phyloP scores from a whole-genome alignment of 2,329 filamentous ascomycete species.

The Trichoderma polysporum region DNA sequence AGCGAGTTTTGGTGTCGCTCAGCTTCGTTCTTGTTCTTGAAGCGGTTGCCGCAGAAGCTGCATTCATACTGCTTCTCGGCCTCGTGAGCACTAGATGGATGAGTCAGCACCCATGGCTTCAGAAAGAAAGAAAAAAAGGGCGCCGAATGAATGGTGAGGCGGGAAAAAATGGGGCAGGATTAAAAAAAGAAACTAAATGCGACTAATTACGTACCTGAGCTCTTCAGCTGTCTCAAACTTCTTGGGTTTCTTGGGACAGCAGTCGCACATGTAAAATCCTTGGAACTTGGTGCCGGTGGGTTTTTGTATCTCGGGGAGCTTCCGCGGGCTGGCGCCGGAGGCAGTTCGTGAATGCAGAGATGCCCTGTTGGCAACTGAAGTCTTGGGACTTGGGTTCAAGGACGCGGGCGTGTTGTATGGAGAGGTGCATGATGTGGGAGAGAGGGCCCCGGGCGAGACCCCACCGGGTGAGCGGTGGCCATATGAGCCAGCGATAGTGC shows the following conservation, averaged over 20 bases:
- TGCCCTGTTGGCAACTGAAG: conserved; percentile 43
- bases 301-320: conserved; percentile 52
- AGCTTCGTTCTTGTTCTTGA: conserved; percentile 99
- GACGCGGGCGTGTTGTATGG: conserved; percentile 51
- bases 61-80: conserved; percentile 97
- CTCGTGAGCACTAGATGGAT: conserved; percentile 69
- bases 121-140: neutral
- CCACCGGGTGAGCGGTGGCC: conserved; percentile 48
- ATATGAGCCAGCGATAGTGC: conserved; percentile 46
- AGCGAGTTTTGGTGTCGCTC: conserved; percentile 95
- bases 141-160: neutral
- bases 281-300: conserved; percentile 49
- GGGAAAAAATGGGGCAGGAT: neutral
- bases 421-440: conserved; percentile 50
- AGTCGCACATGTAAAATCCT: conserved; percentile 73
- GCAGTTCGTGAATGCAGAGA: conserved; percentile 46
- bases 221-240: conserved; percentile 87
- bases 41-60: conserved; percentile 87
- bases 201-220: conserved; percentile 60
- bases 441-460: conserved; percentile 49
- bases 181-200: neutral
- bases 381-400: conserved; percentile 50
- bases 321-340: conserved; percentile 52
- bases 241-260: conserved; percentile 95
- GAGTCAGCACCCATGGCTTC: neutral